Percentiles rank a stretch among this genome's conserved stretches.
These are phyloP conservation scores for Selenicereus undatus DNA, from an alignment of 148 eudicot species.

Conservation along the genomic window DNA sequence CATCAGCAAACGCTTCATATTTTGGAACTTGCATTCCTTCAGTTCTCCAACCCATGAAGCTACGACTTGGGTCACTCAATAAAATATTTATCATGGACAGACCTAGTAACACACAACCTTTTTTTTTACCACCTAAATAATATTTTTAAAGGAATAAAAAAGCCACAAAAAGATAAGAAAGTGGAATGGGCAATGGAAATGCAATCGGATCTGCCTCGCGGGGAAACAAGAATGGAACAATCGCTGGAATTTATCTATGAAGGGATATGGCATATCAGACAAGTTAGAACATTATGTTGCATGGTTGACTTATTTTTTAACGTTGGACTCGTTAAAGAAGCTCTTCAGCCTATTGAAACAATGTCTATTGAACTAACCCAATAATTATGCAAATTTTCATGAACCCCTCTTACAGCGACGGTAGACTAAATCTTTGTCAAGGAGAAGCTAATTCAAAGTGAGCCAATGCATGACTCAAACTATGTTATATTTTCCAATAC, in stretches of 20 bases:
- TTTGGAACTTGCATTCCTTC: too few species aligned
- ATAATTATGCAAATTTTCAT: slow-evolving; percentile 57
- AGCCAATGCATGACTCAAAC: slow-evolving; percentile 51
- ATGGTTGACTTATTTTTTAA: slow-evolving; percentile 70
- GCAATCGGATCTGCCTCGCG: too few species aligned
- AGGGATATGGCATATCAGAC: slow-evolving; percentile 37
- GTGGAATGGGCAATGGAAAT: too few species aligned
- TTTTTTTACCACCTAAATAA: too few species aligned
- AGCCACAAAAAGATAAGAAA: too few species aligned
- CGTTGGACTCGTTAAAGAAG: slow-evolving; percentile 55
- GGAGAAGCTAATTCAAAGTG: slow-evolving; percentile 35
- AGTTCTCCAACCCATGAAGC: too few species aligned
- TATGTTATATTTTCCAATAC: slow-evolving; percentile 55
- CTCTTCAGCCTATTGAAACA: slow-evolving; percentile 44
- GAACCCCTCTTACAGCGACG: slow-evolving; percentile 46
- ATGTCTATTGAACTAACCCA: slow-evolving; percentile 64
- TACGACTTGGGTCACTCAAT: too few species aligned
- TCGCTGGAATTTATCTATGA: slow-evolving; percentile 44
- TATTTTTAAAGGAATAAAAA: too few species aligned
- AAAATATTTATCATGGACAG: too few species aligned
- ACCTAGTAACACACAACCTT: too few species aligned
- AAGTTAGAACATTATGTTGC: slow-evolving; percentile 69
- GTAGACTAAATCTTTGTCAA: slow-evolving; percentile 47
- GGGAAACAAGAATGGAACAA: too few species aligned
- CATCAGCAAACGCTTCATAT: too few species aligned